Evolutionary conservation across 176 grass and related monocot species (phyloP), one percentile per base, ranked within the genome.

Genomic region (Pontederia paniculata): DNA sequence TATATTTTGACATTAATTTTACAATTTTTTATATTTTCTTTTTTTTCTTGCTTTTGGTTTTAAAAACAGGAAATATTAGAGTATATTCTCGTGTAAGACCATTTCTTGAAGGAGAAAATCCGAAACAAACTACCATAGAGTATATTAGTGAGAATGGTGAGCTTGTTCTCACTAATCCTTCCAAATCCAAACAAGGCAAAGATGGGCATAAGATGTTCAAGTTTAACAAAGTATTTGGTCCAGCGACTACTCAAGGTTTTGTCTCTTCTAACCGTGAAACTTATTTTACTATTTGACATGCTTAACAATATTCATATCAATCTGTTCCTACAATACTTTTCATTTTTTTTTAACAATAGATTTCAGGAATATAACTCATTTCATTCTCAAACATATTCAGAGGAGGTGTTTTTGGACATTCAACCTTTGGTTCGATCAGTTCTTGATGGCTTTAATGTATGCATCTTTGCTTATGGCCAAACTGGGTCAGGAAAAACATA

Each of bases 391-490:
- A 37, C 9, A 17, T 50, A 50, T 25, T 10, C 83, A 99, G 94
- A 76, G 62, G 72, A 99, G 73, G 94, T 99, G 57, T 99, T 93
- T 50, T 83, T 88, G 50, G 94, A 99, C 68, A 93, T 88, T 42
- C 94, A 85, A 31, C 83, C 94, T 66, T 62, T 98, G 68, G 72
- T 99, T 64, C 82, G 94, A 68, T 99, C 94, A 67, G 87, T 93
- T 73, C 86, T 99, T 75, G 94, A 99, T 60, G 94, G 94, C 52
- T 99, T 79, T 60, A 99, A 99, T 65, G 94, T 99, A 44, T 99
- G 94, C 72, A 99, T 99, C 70, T 99, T 99, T 82, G 94, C 94
- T 12, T 99, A 93, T 14, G 94, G 94, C 37, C 94, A 99, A 77
- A 99, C 94, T 70, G 94, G 94, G 66, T 91, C 94, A 18, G 87